Base-by-base conservation (phyloP, 1,139 yeast species). In the Candida tetrigidarum region DNA sequence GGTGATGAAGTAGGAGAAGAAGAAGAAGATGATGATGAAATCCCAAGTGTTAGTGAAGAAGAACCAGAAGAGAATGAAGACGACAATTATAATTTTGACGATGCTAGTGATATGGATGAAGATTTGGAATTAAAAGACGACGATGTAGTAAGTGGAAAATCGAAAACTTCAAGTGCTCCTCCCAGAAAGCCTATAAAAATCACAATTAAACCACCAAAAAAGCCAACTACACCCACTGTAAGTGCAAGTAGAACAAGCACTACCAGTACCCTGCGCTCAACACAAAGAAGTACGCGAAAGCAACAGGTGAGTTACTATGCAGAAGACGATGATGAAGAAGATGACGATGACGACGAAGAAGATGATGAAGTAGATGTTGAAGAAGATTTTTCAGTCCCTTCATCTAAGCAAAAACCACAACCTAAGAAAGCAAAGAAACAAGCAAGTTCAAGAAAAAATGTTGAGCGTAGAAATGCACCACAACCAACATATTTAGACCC, bases 101-200 rank as follows among this genome's bases (percentile, higher is more conserved):
- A 68, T 44, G 76, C 69, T 40, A 71, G 70, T 7, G 76, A 71
- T 46, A 64, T 69, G 36, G 77, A 71, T 42, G 76, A 69, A 37
- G 76, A 69, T 48, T 56, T 69, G 39, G 76, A 70, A 41, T 51
- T 67, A 32, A 49, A 55, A 27, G 65, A 59, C 3, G 71, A 62
- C 5, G 64, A 58, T 20, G 55, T 48, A 14, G 41, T 44, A 22
- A 41, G 22, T 14, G 42, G 12, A 28, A 11, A 45, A 29, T 27
- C 43, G 4, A 41, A 46, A 37, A 28, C 32, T 10, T 8, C 45
- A 19, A 19, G 16, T n/a, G 34, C 19, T 3, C 26, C 41, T 11
- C 39, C 41, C 4, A 39, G 40, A 28, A 42, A 43, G 35, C 37
- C 47, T 9, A 48, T 54, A 4, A 52, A 42, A 37, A 49, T 54